A percentile compares a stretch with the other conserved stretches of the same genome.
phyloP scores from a whole-genome alignment of 2,329 filamentous ascomycete genomes.

The Zasmidium citrigriseum region DNA sequence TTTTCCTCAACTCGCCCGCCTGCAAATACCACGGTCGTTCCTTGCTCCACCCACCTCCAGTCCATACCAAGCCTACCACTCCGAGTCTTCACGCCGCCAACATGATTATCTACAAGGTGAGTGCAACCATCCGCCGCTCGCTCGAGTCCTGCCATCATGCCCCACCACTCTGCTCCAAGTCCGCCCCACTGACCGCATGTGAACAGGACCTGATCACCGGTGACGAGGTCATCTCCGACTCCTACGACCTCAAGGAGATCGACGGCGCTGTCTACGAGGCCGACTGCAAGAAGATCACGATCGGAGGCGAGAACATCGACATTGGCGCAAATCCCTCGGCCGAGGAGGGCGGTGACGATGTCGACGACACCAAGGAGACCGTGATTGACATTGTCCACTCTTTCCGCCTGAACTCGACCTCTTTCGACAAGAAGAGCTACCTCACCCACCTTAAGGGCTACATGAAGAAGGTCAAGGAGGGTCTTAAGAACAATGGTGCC shows the following conservation, averaged over 20 bases:
- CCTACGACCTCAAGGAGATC: slow-evolving; percentile 78
- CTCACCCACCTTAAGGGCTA: slow-evolving; percentile 86
- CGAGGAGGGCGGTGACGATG: slow-evolving; percentile 69
- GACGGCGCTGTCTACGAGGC: slow-evolving; percentile 84
- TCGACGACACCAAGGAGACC: slow-evolving; percentile 69
- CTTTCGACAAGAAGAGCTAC: slow-evolving; percentile 87
- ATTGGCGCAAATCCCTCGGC: slow-evolving; percentile 96
- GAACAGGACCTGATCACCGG: slow-evolving; percentile 80
- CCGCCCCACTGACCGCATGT: slow-evolving; percentile 14
- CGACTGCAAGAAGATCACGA: slow-evolving; percentile 86
- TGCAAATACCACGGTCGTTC: slow-evolving; percentile 8
- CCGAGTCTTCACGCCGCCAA: slow-evolving; percentile 33
- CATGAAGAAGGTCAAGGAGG: slow-evolving; percentile 83
- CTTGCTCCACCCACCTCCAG: slow-evolving; percentile 10
- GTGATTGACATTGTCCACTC: slow-evolving; percentile 94
- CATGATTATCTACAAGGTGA: slow-evolving; percentile 62
- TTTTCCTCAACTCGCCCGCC: slow-evolving; percentile 8
- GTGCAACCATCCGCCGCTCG: slow-evolving; percentile 26
- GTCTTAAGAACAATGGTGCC: slow-evolving; percentile 64
- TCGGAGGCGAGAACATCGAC: slow-evolving; percentile 70
- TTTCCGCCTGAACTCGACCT: slow-evolving; percentile 80
- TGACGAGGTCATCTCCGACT: slow-evolving; percentile 97
- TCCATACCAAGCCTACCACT: slow-evolving; percentile 22
- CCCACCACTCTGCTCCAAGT: neutral
- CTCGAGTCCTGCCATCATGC: neutral